Base-by-base conservation (phyloP, 2,329 filamentous ascomycete genomes). In the Cladosporium sp. region DNA sequence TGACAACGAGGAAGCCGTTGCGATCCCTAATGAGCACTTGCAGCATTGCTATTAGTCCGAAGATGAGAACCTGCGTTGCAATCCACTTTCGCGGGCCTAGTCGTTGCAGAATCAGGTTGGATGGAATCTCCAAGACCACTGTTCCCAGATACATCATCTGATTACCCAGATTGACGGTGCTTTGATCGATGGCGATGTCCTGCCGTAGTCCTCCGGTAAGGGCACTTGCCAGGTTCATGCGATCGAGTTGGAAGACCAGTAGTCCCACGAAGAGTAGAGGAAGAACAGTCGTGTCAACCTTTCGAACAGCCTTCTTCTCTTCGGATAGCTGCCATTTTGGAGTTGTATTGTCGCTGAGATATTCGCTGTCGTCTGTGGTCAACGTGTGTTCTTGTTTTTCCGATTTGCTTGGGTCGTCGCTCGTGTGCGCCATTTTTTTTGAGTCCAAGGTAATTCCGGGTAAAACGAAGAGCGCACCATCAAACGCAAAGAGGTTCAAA, bases 81-180 rank as follows among this genome's bases (percentile, higher is more conserved):
- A 84, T 83, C 82, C 82, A 85, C 69, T 79, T 81, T 0, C 80
- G 44, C 8, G 59, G 59, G 10, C 59, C 59, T 1, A 62, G 44
- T 14, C 46, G 28, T 75, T 66, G 83, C 2, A 83, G 71, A 1
- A 79, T 72, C 67, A 85, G 77, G 67, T 85, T 85, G 21, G 79
- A 83, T 0, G 83, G 83, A 2, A 85, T 85, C 65, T 85, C 82
- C 1, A 84, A 71, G 1, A 83, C 69, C 1, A 85, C 80, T 10
- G 83, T 83, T 0, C 81, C 81, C 35, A 83, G 74, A 66, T 83
- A 85, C 81, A 85, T 83, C 10, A 85, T 71, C 67, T 85, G 83
- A 65, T 85, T 85, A 0, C 83, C 83, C 0, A 85, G 71, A 62
- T 85, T 86, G 66, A 85, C 79, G 0, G 80, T 83, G 26, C 79